These are phyloP conservation scores for Oryza brachyantha DNA, from an alignment of 176 grass and related monocot genomes.

Conservation along the genomic window DNA sequence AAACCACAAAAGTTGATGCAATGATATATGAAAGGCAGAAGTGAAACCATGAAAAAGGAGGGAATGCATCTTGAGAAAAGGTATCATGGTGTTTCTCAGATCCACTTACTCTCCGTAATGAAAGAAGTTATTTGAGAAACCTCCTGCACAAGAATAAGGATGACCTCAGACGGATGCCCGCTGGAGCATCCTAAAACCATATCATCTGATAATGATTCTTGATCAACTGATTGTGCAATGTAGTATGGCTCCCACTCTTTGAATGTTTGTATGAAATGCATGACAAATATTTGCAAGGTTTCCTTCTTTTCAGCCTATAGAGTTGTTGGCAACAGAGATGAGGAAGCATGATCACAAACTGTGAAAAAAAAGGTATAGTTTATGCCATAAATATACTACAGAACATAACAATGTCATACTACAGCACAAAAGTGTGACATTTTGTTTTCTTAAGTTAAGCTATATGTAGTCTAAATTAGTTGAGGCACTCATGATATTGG, in stretches of 20 bases:
- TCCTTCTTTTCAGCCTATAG: slow-evolving; percentile 91
- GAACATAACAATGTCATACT: not conserved
- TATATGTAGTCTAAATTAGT: slow-evolving; percentile 7
- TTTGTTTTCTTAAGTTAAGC: slow-evolving; percentile 13
- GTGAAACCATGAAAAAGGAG: not conserved
- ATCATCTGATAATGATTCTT: slow-evolving; percentile 50
- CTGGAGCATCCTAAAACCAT: slow-evolving; percentile 74
- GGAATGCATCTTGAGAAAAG: not conserved
- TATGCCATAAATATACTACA: not conserved
- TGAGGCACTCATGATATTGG: slow-evolving; percentile 1
- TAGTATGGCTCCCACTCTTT: slow-evolving; percentile 73
- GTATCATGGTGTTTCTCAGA: slow-evolving; percentile 3
- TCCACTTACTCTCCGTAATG: slow-evolving; percentile 80
- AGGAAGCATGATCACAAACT: slow-evolving; percentile 6
- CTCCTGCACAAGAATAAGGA: slow-evolving; percentile 91
- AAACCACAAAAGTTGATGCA: not conserved
- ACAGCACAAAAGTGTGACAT: not conserved
- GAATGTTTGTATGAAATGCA: slow-evolving; percentile 90
- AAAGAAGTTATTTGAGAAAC: slow-evolving; percentile 71
- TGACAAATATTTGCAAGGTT: slow-evolving; percentile 74
- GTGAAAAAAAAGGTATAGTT: not conserved
- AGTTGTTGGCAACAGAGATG: slow-evolving; percentile 34
- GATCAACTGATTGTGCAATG: slow-evolving; percentile 49
- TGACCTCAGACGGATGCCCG: slow-evolving; percentile 93
- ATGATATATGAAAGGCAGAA: slow-evolving; percentile 14